Base-by-base conservation (phyloP, 164 flowering plant species). In the Chimonanthus praecox region DNA sequence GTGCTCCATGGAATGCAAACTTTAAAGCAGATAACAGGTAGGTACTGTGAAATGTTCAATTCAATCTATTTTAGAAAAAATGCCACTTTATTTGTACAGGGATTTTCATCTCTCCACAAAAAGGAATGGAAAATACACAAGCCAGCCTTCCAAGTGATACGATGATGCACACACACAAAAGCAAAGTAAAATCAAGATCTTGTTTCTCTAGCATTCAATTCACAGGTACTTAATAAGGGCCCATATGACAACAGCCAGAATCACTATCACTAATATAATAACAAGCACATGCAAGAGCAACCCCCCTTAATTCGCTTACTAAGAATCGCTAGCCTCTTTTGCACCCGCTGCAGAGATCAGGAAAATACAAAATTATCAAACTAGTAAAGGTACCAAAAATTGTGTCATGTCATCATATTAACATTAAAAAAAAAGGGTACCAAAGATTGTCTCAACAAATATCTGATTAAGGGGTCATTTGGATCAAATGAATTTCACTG, bases 201-300 rank as follows among this genome's bases (percentile, higher is more conserved):
- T 9, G 5, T 3, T 10, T 54, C 66, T 20, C n/a, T 0, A 6
- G 43, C 21, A 63, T 63, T 10, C 13, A 15, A 7, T 18, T 74
- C 45, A 74, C 64, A 74, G 60, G 71, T 68, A 74, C 67, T 74
- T 74, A 21, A 67, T 68, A 47, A 74, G 71, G 46, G 76, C 75
- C 76, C 77, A 74, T 15, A 74, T 63, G 21, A 74, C 72, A 74
- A 69, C 72, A 18, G 71, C 65, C 46, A 74, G 58, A 49, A 74
- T 63, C 48, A 74, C 72, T 16, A 74, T 49, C 60, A 74, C 77
- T 5, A 68, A 65, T n/a, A n/a, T 11, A 74, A 18, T 48, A 74
- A 21, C 48, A 74, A 44, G 68, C 72, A 74, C 76, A 69, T 74
- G 72, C 77, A 74, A 49, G 77, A 74, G 77, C 77, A 74, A 6